Evolutionary conservation across 371 early-diverging fungal species (phyloP), one percentile per base, ranked within the genome.

Genomic region (Mucor plumbeus): DNA sequence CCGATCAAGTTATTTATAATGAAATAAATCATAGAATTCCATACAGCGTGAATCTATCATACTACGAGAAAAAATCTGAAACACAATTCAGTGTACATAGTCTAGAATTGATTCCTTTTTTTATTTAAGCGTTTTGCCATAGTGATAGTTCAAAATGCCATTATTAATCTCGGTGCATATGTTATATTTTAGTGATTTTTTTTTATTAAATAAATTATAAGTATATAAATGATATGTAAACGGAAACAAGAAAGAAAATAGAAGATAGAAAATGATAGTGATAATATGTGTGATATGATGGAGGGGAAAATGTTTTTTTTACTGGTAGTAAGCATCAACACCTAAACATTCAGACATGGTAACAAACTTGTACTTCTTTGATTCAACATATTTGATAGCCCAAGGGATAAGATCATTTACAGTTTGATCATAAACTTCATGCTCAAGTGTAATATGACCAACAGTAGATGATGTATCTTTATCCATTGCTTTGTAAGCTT

Each of bases 261-360:
- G n/a, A n/a, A n/a, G n/a, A 44, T 17, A 44, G 17, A 44, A 44
- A n/a, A 44, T 44, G 17, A 48, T 21, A 4, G 17, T 38, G 47
- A 44, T 44, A 14, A 44, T 14, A 15, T 44, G 5, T 38, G 5
- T 38, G 11, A 9, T 38, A 38, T 38, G 1, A 38, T 38, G 38
- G 4, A 1, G 5, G 38, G 38, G 9, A 11, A 50, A 36, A 8
- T 9, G 14, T 36, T 81, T 67, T 9, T 26, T 36, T 81, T 67
- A 67, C 15, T 61, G 56, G 31, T 59, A 64, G 19, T 62, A 66
- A 63, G 64, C 64, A 31, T 50, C 34, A 15, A 65, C 39, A 54
- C 64, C 71, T 13, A 71, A 9, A 62, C 85, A 85, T 33, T 80
- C 77, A 63, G 80, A 79, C 48, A 81, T 74, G 33, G 82, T 83